Evolutionary conservation across 2,329 filamentous ascomycete species (phyloP), one percentile per base, ranked within the genome.

Genomic region (Exophiala oligosperma): DNA sequence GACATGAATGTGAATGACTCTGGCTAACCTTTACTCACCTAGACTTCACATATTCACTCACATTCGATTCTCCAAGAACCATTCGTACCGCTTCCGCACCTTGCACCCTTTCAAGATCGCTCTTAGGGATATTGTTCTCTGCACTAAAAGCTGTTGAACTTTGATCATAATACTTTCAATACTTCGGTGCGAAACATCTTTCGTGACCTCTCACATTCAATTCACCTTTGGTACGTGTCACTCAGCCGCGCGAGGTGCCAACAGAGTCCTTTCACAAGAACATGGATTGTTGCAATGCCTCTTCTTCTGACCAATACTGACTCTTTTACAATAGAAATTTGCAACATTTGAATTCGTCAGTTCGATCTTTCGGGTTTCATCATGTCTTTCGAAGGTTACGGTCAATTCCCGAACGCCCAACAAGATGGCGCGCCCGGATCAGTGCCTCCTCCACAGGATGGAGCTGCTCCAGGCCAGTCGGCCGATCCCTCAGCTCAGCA

Each of bases 301-400:
- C 14, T 43, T 17, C 40, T 43, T n/a, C 40, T 17, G 4, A 43
- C 40, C 6, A 11, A 3, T 43, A 11, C 40, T 43, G 40, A 43
- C 17, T 29, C 11, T 26, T 3, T 9, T 8, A 28, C 28, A 26
- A 51, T 38, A 41, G 48, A 54, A 54, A 37, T 49, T 60, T 57
- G 35, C 52, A 52, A 52, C 48, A 51, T 46, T 55, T 51, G 38
- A 60, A 38, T 43, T 46, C 49, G 52, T 59, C 43, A 35, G 52
- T 57, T 55, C 56, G 37, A 29, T 56, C 51, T 56, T 59, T 50
- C 37, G 52, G 49, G 29, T 46, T 50, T 60, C 72, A 81, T 65
- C 58, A 88, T 88, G 86, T 86, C 84, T 72, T 88, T 86, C 77
- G 81, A 83, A 73, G 40, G 40, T 43, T 86, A 84, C 74, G 84